A percentile compares a stretch with the other conserved stretches of the same genome.
phyloP scores from a whole-genome alignment of 2,329 filamentous ascomycete species.

The Periconia sp. region DNA sequence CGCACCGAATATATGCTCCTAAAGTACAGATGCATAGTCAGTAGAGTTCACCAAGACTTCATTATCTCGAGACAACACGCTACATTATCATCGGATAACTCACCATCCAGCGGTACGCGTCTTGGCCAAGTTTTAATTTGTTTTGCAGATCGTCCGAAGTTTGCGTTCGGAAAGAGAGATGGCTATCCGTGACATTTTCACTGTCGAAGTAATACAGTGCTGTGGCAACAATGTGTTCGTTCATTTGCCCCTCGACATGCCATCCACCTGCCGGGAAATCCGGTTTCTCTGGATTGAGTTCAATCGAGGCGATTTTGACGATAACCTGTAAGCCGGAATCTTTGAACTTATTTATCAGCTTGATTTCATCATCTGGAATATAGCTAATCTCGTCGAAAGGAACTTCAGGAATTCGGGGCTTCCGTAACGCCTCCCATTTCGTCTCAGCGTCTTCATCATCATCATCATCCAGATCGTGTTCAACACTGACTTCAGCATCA shows the following conservation, averaged over 20 bases:
- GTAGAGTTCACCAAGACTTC: too few relatives aligned
- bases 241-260: constrained; percentile 49
- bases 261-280: constrained; percentile 55
- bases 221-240: constrained; percentile 65
- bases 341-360: constrained; percentile 2
- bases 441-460: background rate
- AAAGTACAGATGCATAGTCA: too few relatives aligned
- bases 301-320: constrained; percentile 61
- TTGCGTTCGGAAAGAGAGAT: constrained; percentile 18
- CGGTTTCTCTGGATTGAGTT: constrained; percentile 60
- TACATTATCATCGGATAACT: too few relatives aligned
- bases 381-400: constrained; percentile 9
- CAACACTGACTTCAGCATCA: constrained; percentile 1
- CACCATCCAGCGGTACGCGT: constrained; percentile 5
- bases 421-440: constrained; percentile 8
- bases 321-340: constrained; percentile 56
- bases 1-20: constrained; percentile 12
- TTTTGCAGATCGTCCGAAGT: constrained; percentile 5
- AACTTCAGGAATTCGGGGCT: constrained; percentile 9
- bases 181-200: constrained; percentile 56
- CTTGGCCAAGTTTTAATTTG: constrained; percentile 5
- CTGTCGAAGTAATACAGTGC: constrained; percentile 63
- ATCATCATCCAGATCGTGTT: background rate
- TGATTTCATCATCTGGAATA: background rate
- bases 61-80: too few relatives aligned